Conservation (phyloP, 2,329 filamentous ascomycete species). For the Epichloe coenophiala region DNA sequence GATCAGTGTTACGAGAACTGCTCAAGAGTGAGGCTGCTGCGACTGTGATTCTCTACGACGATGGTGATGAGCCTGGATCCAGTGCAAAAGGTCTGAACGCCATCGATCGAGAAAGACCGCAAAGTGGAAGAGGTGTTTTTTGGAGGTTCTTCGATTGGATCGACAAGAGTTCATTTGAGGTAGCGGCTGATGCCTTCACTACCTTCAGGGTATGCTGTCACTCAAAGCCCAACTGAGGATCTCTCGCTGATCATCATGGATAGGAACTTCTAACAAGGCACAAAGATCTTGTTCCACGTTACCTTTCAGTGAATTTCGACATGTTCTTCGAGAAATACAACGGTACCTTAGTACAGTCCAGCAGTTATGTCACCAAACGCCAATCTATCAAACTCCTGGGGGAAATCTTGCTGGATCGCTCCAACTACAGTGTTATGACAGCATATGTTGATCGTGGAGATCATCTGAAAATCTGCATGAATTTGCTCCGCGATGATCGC, state of each 20-base stretch:
- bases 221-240: not conserved
- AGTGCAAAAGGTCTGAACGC: conserved; percentile 62
- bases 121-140: conserved; percentile 74
- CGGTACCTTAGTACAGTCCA: conserved; percentile 71
- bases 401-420: conserved; percentile 84
- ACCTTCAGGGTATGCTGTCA: conserved; percentile 65
- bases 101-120: conserved; percentile 62
- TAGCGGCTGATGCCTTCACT: conserved; percentile 93
- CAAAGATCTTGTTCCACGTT: conserved; percentile 79
- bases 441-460: conserved; percentile 90
- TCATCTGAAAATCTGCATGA: conserved; percentile 98
- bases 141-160: conserved; percentile 98
- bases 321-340: conserved; percentile 91
- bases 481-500: conserved; percentile 81
- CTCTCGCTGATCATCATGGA: not conserved
- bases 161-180: conserved; percentile 89
- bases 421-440: conserved; percentile 98
- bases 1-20: conserved; percentile 77
- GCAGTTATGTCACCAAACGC: conserved; percentile 93
- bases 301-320: conserved; percentile 80
- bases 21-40: conserved; percentile 82
- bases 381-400: conserved; percentile 96
- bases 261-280: conserved; percentile 90
- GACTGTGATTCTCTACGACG: conserved; percentile 84
- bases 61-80: conserved; percentile 58